Evolutionary conservation across 2,329 filamentous ascomycete species (phyloP), one percentile per base, ranked within the genome.

Genomic region (Ceratocystis cacaofunesta): DNA sequence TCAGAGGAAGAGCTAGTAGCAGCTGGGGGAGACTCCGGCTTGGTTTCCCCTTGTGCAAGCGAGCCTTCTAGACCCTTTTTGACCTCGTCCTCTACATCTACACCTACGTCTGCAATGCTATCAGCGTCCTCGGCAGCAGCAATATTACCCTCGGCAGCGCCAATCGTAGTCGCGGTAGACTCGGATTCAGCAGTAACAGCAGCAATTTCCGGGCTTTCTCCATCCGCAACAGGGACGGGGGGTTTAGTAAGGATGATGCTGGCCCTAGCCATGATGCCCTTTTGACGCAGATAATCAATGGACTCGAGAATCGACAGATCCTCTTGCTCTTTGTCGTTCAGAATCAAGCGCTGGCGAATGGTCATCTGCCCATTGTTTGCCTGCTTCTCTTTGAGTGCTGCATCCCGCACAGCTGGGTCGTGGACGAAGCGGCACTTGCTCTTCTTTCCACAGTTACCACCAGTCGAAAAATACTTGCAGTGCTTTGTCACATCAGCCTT

Each of bases 381-480:
- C 70, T 85, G 83, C 67, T 84, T 81, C 72, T 86, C 84, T 71
- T 79, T 81, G 61, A 87, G 77, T 66, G 84, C 84, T 69, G 82
- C 82, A 70, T 85, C 82, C 69, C 85, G 79, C 66, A 85, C 81
- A 68, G 81, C 80, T 19, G 80, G 79, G 72, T 87, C 85, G 73
- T 87, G 85, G 69, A 86, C 83, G 75, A 87, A 87, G 75, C 85
- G 85, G 78, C 85, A 87, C 83, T 87, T 87, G 83, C 83, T 83
- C 80, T 86, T 86, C 79, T 87, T 87, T 63, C 84, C 85, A 75
- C 85, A 87, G 66, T 79, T 85, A 68, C 85, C 85, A 69, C 85
- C 85, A 63, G 84, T 87, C 48, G 84, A 85, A 72, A 82, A 87
- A 74, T 87, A 87, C 75, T 87, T 87, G 81, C 85, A 87, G 71